Evolutionary conservation across 2,329 filamentous ascomycete species (phyloP), one percentile per base, ranked within the genome.

Genomic region (Fusarium sp.): DNA sequence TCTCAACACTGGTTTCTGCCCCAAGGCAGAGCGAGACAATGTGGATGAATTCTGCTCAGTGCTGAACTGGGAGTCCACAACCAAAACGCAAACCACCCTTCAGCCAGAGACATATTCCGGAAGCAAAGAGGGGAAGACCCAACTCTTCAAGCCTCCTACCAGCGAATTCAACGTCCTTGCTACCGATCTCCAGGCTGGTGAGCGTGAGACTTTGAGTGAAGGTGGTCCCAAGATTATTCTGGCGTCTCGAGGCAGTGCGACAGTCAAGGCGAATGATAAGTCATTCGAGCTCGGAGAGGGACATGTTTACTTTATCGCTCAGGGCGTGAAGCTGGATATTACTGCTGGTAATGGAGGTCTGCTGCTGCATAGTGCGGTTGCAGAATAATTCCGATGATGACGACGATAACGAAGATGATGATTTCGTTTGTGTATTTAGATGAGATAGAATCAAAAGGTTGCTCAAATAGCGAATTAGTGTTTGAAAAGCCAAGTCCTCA

Each of bases 1-100:
- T 3, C 83, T 94, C 52, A 92, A 92, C 77, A 88, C 87, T 1
- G 91, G 92, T 0, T 93, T 94, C 82, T 94, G 91, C 71, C 91
- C 91, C 0, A 83, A 83, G 2, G 86, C 88, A 0, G 88, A 92
- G 48, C 84, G 90, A 14, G 86, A 92, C 74, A 88, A 83, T 45
- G 82, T 90, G 25, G 89, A 92, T 20, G 77, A 90, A 29, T 94
- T 94, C 78, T 83, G 83, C 24, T 81, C 86, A 6, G 84, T 86
- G 2, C 76, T 94, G 20, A 91, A 87, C 0, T 94, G 93, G 80
- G 82, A 83, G 37, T 87, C 89, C 1, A 88, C 92, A 65, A 83
- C 83, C 22, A 79, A 82, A 5, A 80, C 86, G 4, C 87, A 92
- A 57, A 85, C 88, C 4, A 79, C 87, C 6, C 79, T 94, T 7